Conservation (phyloP, 352 stramenopile genomes). For the Globisporangium sylvaticum region DNA sequence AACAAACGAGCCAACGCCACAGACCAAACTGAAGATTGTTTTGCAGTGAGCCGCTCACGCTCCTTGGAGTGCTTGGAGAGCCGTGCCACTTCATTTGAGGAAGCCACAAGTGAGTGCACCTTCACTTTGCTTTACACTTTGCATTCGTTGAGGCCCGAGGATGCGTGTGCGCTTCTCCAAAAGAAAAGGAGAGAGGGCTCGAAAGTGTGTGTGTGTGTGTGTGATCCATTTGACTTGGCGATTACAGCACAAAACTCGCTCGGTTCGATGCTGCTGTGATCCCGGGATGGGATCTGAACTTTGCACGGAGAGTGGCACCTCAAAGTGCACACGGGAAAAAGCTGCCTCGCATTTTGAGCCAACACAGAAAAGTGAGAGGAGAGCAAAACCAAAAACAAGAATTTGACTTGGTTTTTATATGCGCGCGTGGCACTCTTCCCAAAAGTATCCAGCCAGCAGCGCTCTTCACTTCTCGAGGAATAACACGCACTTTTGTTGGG, state of each 20-base stretch:
- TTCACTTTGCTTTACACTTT: background rate
- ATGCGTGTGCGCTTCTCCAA: background rate
- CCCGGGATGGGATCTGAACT: background rate
- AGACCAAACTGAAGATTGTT: background rate
- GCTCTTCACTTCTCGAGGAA: background rate
- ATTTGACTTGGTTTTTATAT: conserved; percentile 5
- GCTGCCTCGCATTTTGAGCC: background rate
- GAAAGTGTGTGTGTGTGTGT: background rate
- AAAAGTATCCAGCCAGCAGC: background rate
- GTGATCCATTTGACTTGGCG: background rate
- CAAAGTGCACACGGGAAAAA: background rate
- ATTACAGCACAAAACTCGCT: no score
- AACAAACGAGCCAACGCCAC: background rate
- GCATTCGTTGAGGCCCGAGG: background rate
- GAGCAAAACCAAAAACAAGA: conserved; percentile 2
- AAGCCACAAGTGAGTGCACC: background rate
- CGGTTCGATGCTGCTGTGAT: background rate
- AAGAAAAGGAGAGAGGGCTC: background rate
- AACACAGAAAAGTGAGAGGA: background rate
- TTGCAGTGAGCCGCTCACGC: background rate
- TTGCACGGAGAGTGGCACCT: background rate
- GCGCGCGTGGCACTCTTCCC: background rate
- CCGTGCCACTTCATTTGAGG: background rate
- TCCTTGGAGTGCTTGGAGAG: background rate
- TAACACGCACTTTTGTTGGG: conserved; percentile 6